These are phyloP conservation scores for Nicotiana tabacum DNA, from an alignment of 257 asterid species.

Conservation along the genomic window DNA sequence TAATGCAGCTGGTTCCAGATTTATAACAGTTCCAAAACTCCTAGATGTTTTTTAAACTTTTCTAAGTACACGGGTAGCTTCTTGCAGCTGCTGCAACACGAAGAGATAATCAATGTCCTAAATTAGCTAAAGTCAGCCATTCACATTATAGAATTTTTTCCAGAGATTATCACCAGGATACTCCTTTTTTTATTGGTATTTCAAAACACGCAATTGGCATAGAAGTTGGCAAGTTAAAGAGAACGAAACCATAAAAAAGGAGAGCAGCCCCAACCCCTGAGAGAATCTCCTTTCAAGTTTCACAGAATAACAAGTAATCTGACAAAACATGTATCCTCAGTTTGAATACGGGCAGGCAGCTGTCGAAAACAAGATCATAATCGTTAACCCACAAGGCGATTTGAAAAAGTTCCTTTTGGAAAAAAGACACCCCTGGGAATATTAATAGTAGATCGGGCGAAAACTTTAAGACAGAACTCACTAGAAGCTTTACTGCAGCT, in stretches of 20 bases:
- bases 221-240: not conserved
- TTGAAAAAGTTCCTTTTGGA: not conserved
- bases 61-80: not conserved
- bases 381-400: not conserved
- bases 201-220: not conserved
- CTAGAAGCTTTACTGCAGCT: slow-evolving; percentile 2
- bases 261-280: not conserved
- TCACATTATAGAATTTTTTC: not conserved
- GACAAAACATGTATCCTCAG: not conserved
- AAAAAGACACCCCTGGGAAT: not conserved
- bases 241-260: not conserved
- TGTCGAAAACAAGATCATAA: not conserved
- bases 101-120: not conserved
- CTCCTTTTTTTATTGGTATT: not conserved
- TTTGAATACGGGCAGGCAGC: not conserved
- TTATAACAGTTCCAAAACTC: too few species aligned
- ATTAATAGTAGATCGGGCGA: not conserved
- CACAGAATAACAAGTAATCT: not conserved
- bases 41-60: not conserved
- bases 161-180: not conserved
- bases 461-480: not conserved
- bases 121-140: not conserved
- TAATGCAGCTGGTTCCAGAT: not conserved
- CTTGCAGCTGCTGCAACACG: not conserved
- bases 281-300: not conserved